phyloP scores from a whole-genome alignment of 2,329 filamentous ascomycete genomes.

The Fonsecaea pedrosoi region DNA sequence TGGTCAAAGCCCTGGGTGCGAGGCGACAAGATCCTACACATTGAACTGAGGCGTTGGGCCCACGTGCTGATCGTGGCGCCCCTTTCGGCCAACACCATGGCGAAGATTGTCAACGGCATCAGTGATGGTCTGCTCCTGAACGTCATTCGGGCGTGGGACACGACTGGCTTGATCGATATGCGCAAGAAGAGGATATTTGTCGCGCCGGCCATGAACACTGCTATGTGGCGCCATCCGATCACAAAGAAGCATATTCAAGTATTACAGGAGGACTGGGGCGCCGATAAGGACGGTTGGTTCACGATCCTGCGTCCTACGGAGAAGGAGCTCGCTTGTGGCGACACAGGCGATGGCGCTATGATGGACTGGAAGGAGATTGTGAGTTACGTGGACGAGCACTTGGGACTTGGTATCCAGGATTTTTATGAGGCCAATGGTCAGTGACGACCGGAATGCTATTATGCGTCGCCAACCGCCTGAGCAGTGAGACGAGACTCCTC shows the following conservation, averaged over 20 bases:
- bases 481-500: slow-evolving; percentile 28
- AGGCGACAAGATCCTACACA: slow-evolving; percentile 83
- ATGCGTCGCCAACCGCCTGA: slow-evolving; percentile 18
- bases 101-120: slow-evolving; percentile 80
- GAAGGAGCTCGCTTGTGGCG: slow-evolving; percentile 83
- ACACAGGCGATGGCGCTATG: slow-evolving; percentile 84
- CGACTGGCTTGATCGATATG: slow-evolving; percentile 64
- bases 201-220: slow-evolving; percentile 84
- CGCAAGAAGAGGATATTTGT: slow-evolving; percentile 73
- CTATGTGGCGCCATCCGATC: slow-evolving; percentile 87
- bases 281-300: slow-evolving; percentile 63
- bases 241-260: slow-evolving; percentile 74
- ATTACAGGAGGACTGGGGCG: slow-evolving; percentile 77
- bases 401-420: slow-evolving; percentile 17
- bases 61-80: slow-evolving; percentile 81
- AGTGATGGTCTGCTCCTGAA: slow-evolving; percentile 76
- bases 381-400: slow-evolving; percentile 27
- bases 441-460: slow-evolving; percentile 18
- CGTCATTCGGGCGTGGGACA: slow-evolving; percentile 88
- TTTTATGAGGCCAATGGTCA: slow-evolving; percentile 22
- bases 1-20: slow-evolving; percentile 80
- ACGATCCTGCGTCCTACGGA: slow-evolving; percentile 74
- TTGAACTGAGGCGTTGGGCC: slow-evolving; percentile 83
- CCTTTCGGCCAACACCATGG: slow-evolving; percentile 81
- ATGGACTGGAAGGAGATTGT: slow-evolving; percentile 80